phyloP scores from a whole-genome alignment of 2,329 filamentous ascomycete genomes.

The Parastagonospora avenae region DNA sequence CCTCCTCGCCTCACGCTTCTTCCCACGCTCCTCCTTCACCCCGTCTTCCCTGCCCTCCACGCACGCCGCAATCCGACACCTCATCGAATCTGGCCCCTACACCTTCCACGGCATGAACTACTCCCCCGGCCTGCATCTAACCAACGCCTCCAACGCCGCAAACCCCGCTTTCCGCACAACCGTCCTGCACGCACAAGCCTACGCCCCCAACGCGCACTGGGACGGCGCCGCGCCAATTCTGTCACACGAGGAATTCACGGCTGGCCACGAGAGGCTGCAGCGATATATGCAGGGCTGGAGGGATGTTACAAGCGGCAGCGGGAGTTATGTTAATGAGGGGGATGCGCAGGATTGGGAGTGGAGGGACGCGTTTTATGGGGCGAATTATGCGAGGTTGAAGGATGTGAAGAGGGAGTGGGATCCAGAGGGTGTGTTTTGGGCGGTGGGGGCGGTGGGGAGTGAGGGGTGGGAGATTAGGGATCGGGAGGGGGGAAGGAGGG shows the following conservation, averaged over 20 bases:
- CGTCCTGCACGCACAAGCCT: constrained; percentile 31
- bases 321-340: constrained; percentile 37
- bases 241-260: background rate
- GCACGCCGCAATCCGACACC: constrained; percentile 19
- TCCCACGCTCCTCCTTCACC: constrained; percentile 20
- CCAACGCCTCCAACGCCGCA: constrained; percentile 24
- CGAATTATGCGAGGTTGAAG: constrained; percentile 27
- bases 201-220: constrained; percentile 22
- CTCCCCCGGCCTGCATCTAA: constrained; percentile 11
- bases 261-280: constrained; percentile 20
- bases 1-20: constrained; percentile 32
- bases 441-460: constrained; percentile 24
- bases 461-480: constrained; percentile 33
- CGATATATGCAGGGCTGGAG: constrained; percentile 29
- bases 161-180: constrained; percentile 29
- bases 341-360: constrained; percentile 34
- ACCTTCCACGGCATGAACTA: constrained; percentile 35
- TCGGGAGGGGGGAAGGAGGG: constrained; percentile 15
- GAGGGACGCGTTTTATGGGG: constrained; percentile 30
- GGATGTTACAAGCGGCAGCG: constrained; percentile 24
- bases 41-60: constrained; percentile 8
- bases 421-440: constrained; percentile 34
- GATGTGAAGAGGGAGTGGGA: constrained; percentile 28
- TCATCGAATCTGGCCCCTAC: constrained; percentile 26
- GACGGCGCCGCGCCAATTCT: constrained; percentile 13